Base-by-base conservation (phyloP, 2,329 filamentous ascomycete genomes). In the Fusarium secorum region DNA sequence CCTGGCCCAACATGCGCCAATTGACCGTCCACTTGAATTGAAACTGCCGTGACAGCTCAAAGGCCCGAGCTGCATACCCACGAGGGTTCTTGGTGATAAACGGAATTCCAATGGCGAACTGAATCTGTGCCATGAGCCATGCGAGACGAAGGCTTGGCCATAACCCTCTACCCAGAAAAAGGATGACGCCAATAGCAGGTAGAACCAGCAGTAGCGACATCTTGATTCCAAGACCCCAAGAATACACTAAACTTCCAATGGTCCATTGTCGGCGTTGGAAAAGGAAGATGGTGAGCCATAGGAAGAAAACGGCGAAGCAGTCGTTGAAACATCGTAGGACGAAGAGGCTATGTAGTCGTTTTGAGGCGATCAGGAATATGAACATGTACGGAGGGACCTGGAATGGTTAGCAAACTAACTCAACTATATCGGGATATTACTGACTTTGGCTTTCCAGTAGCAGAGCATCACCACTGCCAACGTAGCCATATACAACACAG, bases 11-110 rank as follows among this genome's bases (percentile, higher is more conserved):
- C 79, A 98, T 98, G 58, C 95, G 90, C 96, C 96, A 99, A 81
- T 99, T 99, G 73, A 99, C 96, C 0, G 96, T 99, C 96, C 96
- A 99, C 82, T 95, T 94, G 85, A 95, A 98, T 75, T 97, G 86
- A 82, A 99, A 99, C 75, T 93, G 90, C 59, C 96, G 88, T 49
- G 93, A 94, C 64, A 99, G 87, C 82, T 99, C 94, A 78, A 99
- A 99, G 0, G 96, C 94, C 70, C 92, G 87, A 49, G 88, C 87
- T 22, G 97, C 78, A 79, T 99, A 99, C 32, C 91, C 93, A 64
- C 82, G 80, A 24, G 90, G 81, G 73, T 94, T 91, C 42, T 83
- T 83, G 14, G 85, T 79, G 26, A 93, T 79, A 81, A 98, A 98
- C 0, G 94, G 94, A 45, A 85, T 76, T 49, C 83, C 87, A 36